These are phyloP conservation scores for Dictyostelium purpureum DNA, from an alignment of 78 protist species.

Conservation along the genomic window DNA sequence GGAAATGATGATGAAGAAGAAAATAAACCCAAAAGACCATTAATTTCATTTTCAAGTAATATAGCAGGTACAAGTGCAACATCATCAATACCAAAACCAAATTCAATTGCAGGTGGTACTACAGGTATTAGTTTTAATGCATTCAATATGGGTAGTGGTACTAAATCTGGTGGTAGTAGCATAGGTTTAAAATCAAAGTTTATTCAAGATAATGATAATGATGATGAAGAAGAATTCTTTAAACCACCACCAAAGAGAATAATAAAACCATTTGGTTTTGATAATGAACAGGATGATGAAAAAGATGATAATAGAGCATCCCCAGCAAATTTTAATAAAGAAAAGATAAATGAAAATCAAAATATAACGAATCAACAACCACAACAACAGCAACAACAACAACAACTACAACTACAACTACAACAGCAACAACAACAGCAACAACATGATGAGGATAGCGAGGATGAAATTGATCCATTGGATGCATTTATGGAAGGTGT, in stretches of 20 bases:
- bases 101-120: not conserved
- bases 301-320: too few species aligned
- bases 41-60: not conserved
- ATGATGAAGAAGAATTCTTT: not conserved
- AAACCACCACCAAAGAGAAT: not conserved
- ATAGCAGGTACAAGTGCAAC: not conserved
- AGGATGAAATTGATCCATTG: conserved; percentile 74
- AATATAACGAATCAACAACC: not conserved
- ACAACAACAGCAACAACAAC: not conserved
- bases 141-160: not conserved
- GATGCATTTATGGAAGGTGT: conserved; percentile 76
- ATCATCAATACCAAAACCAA: not conserved
- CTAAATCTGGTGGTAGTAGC: not conserved
- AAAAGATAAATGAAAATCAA: not conserved
- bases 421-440: not conserved
- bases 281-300: not conserved
- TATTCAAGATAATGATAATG: not conserved
- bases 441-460: conserved; percentile 15
- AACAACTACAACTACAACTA: not conserved
- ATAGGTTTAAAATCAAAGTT: not conserved
- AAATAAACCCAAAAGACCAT: not conserved
- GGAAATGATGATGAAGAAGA: not conserved
- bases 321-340: not conserved
- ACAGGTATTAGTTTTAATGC: not conserved
- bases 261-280: not conserved